Conservation (phyloP, 2,329 filamentous ascomycete genomes). For the Apiospora kogelbergensis region DNA sequence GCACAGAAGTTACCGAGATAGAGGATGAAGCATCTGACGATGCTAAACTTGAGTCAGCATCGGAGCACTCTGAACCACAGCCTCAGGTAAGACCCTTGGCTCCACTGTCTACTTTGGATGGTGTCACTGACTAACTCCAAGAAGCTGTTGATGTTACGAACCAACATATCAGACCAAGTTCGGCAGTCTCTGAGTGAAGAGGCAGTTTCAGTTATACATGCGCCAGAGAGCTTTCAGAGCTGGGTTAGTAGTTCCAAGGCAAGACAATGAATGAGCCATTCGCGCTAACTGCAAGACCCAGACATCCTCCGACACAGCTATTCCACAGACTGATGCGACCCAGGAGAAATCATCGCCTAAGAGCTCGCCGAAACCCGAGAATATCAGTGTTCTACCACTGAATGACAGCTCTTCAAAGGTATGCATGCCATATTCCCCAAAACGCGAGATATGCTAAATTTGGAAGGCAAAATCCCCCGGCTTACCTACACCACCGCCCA, state of each 20-base stretch:
- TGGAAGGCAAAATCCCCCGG: slow-evolving; percentile 32
- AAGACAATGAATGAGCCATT: not conserved
- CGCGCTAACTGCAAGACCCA: slow-evolving; percentile 27
- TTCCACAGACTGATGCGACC: slow-evolving; percentile 34
- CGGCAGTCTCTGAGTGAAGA: slow-evolving; percentile 68
- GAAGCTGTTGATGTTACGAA: slow-evolving; percentile 54
- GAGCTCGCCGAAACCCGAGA: slow-evolving; percentile 32
- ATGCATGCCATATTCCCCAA: slow-evolving; percentile 12
- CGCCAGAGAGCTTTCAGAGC: slow-evolving; percentile 75
- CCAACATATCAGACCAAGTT: slow-evolving; percentile 57
- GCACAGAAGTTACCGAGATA: slow-evolving; percentile 80
- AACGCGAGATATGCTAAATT: slow-evolving; percentile 15
- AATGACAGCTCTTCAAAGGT: slow-evolving; percentile 39
- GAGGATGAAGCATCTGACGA: slow-evolving; percentile 74
- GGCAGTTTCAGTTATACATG: slow-evolving; percentile 87
- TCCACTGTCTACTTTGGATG: not conserved
- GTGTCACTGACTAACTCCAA: not conserved
- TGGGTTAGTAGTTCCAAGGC: slow-evolving; percentile 57
- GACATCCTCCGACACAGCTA: slow-evolving; percentile 41
- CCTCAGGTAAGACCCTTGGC: slow-evolving; percentile 36
- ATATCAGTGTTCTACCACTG: slow-evolving; percentile 35
- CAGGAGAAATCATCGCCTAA: slow-evolving; percentile 37
- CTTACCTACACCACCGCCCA: slow-evolving; percentile 64
- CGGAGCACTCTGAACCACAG: slow-evolving; percentile 35
- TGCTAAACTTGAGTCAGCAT: slow-evolving; percentile 39